Evolutionary conservation across 768 basidiomycete species (phyloP).

Genomic region (Mycena floridula): DNA sequence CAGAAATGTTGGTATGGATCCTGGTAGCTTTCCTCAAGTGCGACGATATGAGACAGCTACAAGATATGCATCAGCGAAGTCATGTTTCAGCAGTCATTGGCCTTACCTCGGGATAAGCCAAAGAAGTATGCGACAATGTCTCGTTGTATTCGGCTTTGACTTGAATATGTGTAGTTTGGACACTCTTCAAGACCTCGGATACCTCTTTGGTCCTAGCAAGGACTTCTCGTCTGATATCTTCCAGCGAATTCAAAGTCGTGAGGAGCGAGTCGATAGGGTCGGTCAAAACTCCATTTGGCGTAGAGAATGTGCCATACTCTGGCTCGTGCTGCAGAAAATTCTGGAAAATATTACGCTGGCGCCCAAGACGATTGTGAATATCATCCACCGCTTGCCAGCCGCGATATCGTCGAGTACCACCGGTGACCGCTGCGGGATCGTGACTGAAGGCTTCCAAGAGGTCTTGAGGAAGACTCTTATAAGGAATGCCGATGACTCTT

Average conservation of each 20-base stretch:
- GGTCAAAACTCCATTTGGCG: conserved; percentile 40
- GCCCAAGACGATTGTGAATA: conserved; percentile 54
- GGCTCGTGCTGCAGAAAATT: conserved; percentile 34
- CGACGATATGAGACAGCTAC: conserved; percentile 65
- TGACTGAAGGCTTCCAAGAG: conserved; percentile 70
- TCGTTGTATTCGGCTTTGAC: conserved; percentile 65
- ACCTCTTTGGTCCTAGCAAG: conserved; percentile 42
- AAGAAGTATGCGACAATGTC: conserved; percentile 62
- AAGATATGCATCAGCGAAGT: conserved; percentile 1
- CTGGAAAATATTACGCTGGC: conserved; percentile 51
- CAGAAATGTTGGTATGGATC: conserved; percentile 78
- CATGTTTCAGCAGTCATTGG: background rate
- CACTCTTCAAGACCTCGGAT: conserved; percentile 38
- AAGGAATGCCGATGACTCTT: conserved; percentile 38
- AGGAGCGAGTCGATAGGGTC: conserved; percentile 47
- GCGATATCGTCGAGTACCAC: conserved; percentile 50
- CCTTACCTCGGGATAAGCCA: conserved; percentile 71
- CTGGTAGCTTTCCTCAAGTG: conserved; percentile 71
- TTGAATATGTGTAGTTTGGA: conserved; percentile 46
- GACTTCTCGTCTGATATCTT: conserved; percentile 39
- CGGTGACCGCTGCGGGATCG: conserved; percentile 72
- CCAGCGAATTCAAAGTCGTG: conserved; percentile 43
- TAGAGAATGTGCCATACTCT: conserved; percentile 9
- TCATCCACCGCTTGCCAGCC: conserved; percentile 78
- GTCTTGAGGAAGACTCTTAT: conserved; percentile 52